These are phyloP conservation scores for Fusarium coffeatum DNA, from an alignment of 2,329 filamentous ascomycete genomes.

Conservation along the genomic window DNA sequence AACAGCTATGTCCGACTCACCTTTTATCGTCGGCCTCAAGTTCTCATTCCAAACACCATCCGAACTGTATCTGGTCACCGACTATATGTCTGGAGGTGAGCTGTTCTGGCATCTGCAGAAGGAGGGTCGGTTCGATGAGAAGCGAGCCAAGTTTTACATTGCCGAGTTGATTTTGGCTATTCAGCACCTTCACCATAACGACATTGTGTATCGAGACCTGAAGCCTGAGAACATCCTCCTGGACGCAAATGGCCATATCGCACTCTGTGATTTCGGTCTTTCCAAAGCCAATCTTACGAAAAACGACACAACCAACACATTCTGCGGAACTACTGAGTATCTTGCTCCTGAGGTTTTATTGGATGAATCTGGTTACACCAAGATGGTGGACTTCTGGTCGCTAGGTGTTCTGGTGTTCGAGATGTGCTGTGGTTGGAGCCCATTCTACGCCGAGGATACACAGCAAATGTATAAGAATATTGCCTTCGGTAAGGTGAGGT, in stretches of 20 bases:
- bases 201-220: slow-evolving; percentile 96
- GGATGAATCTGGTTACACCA: slow-evolving; percentile 97
- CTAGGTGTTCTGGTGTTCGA: slow-evolving; percentile 97
- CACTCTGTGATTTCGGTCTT: slow-evolving; percentile 95
- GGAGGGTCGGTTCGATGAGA: slow-evolving; percentile 94
- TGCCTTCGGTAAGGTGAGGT: slow-evolving; percentile 97
- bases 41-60: slow-evolving; percentile 99
- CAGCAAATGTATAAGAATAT: slow-evolving; percentile 99
- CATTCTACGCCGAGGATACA: slow-evolving; percentile 98
- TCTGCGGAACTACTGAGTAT: slow-evolving; percentile 98
- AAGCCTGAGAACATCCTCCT: slow-evolving; percentile 98
- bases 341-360: slow-evolving; percentile 93
- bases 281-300: slow-evolving; percentile 98
- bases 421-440: slow-evolving; percentile 99
- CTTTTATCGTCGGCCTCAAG: slow-evolving; percentile 97
- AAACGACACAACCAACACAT: slow-evolving; percentile 98
- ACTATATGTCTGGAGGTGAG: slow-evolving; percentile 99
- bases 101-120: slow-evolving; percentile 99
- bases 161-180: slow-evolving; percentile 95
- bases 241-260: slow-evolving; percentile 97
- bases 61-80: slow-evolving; percentile 96
- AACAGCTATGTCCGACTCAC: slow-evolving; percentile 93
- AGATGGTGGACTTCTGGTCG: slow-evolving; percentile 99
- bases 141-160: slow-evolving; percentile 97
- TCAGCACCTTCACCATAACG: slow-evolving; percentile 93